These are phyloP conservation scores for Zopfia rhizophila DNA, from an alignment of 2,329 filamentous ascomycete genomes.

Conservation along the genomic window DNA sequence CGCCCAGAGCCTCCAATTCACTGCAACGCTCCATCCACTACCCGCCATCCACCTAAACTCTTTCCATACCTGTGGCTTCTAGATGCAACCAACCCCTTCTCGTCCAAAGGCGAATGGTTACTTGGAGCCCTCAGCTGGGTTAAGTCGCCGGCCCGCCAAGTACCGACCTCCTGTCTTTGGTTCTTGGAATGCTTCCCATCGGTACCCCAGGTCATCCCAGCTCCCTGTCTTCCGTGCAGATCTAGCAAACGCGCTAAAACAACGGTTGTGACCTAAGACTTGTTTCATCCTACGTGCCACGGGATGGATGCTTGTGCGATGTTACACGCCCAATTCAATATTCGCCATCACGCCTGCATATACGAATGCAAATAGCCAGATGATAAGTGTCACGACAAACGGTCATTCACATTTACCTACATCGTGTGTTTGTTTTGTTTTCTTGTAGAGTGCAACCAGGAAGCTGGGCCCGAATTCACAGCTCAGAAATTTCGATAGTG, in stretches of 20 bases:
- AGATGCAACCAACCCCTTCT: conserved; percentile 42
- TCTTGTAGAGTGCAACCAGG: neutral
- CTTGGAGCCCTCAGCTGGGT: neutral
- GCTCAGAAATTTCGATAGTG: no score
- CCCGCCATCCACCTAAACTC: neutral
- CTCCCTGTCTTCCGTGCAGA: conserved; percentile 24
- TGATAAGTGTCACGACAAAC: neutral
- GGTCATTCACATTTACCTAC: conserved; percentile 1
- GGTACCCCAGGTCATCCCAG: no score
- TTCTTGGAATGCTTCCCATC: conserved; percentile 24
- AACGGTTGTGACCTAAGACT: conserved; percentile 46
- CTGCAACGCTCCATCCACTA: conserved; percentile 23
- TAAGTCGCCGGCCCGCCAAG: neutral
- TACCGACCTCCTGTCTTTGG: conserved; percentile 9
- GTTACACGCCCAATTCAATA: neutral
- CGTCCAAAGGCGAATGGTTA: neutral
- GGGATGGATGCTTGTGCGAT: conserved; percentile 1
- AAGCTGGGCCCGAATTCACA: no score
- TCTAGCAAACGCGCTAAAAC: conserved; percentile 37
- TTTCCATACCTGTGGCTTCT: neutral
- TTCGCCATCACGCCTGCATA: neutral
- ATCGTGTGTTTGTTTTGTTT: no score
- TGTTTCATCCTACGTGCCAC: conserved; percentile 38
- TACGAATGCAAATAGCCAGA: neutral
- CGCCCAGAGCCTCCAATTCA: conserved; percentile 25